Base-by-base conservation (phyloP, 306 rosid species). In the Medicago arabica region DNA sequence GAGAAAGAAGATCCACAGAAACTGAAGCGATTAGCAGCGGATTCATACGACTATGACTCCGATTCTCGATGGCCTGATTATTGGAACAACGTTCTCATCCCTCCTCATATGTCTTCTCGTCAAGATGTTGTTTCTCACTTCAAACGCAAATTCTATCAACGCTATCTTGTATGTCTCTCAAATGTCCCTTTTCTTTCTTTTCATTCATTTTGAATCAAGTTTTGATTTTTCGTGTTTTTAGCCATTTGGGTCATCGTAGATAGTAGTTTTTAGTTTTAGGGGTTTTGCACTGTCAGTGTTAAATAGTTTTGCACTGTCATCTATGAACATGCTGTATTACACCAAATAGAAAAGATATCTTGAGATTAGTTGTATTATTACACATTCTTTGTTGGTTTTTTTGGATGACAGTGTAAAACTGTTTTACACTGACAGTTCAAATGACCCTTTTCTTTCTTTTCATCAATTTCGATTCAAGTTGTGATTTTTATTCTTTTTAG, bases 81-180 rank as follows among this genome's bases (percentile, higher is more conserved):
- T 83, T 96, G 97, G 98, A 77, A 88, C 80, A 96, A 96, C 81
- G 81, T 96, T 75, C 96, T 96, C 87, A 88, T 96, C 71, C 99
- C 99, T 81, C 94, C 96, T 9, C 80, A 83, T 58, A 80, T 89
- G 90, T 68, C 96, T 40, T 85, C 96, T 4, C 89, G 91, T 62
- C 19, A 78, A 66, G 99, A 90, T 51, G 97, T 96, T 39, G 76
- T 90, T 39, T 74, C 76, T 4, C 98, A 96, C 84, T 96, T 69
- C 90, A 92, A 92, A 81, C 97, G 87, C 86, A 96, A 96, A 87
- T 96, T 96, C 86, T 96, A 90, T 77, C 90, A 92, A 81, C 96
- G 96, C 71, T 86, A 44, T 83, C 15, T 80, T 40, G 84, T 80
- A 23, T 21, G 76, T 40, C 23, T 40, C 23, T 18, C 1, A 1